These are phyloP conservation scores for Trypanosomatidae sp. DNA, from an alignment of 208 protist species.

Conservation along the genomic window DNA sequence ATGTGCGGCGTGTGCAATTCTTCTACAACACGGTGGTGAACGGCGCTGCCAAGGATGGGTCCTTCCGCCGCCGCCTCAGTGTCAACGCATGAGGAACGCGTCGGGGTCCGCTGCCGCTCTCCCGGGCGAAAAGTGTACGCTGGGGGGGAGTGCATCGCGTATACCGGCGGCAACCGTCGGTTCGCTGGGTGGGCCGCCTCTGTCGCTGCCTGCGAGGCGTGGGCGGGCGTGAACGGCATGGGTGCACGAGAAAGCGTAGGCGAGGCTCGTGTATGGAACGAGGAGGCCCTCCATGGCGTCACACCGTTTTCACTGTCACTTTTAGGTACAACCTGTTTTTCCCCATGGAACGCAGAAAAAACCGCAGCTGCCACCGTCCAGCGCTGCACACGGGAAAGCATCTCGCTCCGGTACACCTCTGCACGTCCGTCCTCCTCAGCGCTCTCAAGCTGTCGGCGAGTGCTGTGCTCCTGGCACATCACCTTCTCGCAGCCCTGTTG, in stretches of 20 bases:
- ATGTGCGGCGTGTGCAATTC: conserved; percentile 8
- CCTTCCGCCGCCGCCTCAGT: conserved; percentile 11
- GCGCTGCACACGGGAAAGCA: conserved; percentile 17
- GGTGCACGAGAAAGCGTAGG: background rate
- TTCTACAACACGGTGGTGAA: conserved; percentile 4
- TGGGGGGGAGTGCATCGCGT: conserved; percentile 10
- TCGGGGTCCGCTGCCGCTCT: conserved; percentile 1
- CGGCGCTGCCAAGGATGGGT: conserved; percentile 12
- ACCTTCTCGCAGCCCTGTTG: conserved; percentile 17
- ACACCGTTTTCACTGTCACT: background rate
- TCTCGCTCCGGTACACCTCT: conserved; percentile 18
- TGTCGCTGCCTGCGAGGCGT: background rate
- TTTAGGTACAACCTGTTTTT: background rate
- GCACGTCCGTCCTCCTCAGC: conserved; percentile 31
- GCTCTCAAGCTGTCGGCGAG: conserved; percentile 16
- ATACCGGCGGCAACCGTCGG: background rate
- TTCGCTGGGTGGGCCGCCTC: background rate
- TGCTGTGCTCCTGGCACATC: conserved; percentile 17
- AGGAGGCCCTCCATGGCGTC: background rate
- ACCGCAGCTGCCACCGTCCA: conserved; percentile 1
- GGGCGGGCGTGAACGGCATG: background rate
- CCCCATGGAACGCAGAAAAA: background rate
- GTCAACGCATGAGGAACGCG: background rate
- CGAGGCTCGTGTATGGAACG: too few relatives aligned
- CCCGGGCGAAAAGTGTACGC: conserved; percentile 11